phyloP scores from a whole-genome alignment of 1,284 basidiomycete species.

The Boletus semigastroideus region DNA sequence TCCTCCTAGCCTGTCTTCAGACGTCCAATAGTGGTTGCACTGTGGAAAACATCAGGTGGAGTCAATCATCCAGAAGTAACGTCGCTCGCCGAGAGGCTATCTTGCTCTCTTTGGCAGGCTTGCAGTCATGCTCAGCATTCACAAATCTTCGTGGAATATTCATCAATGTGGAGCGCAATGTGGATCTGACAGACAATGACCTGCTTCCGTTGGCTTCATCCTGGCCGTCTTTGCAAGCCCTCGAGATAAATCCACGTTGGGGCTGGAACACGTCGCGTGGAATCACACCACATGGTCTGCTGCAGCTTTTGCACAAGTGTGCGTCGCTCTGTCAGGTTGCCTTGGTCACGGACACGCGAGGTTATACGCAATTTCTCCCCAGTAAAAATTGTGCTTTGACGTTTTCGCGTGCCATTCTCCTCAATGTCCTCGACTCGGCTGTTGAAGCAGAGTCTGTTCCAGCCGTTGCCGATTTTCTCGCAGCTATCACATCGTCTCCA shows the following conservation, averaged over 20 bases:
- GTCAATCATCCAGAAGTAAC: neutral
- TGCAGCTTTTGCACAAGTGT: too few species aligned
- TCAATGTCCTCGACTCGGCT: too few species aligned
- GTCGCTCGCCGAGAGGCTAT: neutral
- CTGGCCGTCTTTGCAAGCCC: neutral
- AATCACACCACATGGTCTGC: too few species aligned
- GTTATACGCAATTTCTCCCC: too few species aligned
- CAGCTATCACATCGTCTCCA: too few species aligned
- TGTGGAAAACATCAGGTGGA: neutral
- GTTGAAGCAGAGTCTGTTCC: too few species aligned
- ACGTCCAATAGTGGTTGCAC: neutral
- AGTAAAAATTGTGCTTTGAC: too few species aligned
- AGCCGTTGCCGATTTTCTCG: too few species aligned
- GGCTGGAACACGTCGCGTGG: neutral
- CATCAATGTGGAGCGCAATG: neutral
- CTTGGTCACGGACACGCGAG: too few species aligned
- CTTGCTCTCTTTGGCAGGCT: neutral
- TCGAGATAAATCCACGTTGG: neutral
- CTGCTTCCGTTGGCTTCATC: neutral
- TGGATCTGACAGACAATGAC: neutral
- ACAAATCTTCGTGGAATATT: neutral
- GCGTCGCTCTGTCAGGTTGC: too few species aligned
- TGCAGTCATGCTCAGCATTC: neutral
- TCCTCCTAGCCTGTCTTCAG: neutral
- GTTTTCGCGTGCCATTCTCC: too few species aligned